These are phyloP conservation scores for Brachypodium distachyon DNA, from an alignment of 202 grass and related monocot genomes.

Conservation along the genomic window DNA sequence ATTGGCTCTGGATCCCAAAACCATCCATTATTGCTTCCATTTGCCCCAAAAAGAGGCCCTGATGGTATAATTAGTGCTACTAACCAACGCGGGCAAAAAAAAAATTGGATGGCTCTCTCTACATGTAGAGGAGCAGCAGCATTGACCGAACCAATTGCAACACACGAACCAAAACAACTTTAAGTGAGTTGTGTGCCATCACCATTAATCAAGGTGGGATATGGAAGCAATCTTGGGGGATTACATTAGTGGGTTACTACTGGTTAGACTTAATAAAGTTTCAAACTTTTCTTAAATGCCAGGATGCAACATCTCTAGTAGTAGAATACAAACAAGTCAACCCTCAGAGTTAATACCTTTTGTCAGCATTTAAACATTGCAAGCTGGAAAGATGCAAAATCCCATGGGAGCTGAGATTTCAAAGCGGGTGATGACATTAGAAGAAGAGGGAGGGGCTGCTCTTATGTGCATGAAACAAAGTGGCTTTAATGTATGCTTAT, in stretches of 20 bases:
- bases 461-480: conserved; percentile 75
- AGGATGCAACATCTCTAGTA: conserved; percentile 28
- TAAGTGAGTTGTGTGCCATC: conserved; percentile 55
- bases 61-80: conserved; percentile 35
- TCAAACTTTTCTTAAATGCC: conserved; percentile 16
- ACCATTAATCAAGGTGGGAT: conserved; percentile 41
- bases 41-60: conserved; percentile 34
- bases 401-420: conserved; percentile 31
- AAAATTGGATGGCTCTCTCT: conserved; percentile 12
- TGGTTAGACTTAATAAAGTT: conserved; percentile 23
- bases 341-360: conserved; percentile 47
- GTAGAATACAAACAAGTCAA: conserved; percentile 60
- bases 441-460: conserved; percentile 5
- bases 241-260: conserved; percentile 20
- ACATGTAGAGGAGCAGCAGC: conserved; percentile 27
- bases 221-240: conserved; percentile 41
- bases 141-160: conserved; percentile 43
- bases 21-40: conserved; percentile 49
- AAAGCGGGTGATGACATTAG: conserved; percentile 30
- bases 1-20: conserved; percentile 69
- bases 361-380: conserved; percentile 56
- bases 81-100: neutral
- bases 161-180: conserved; percentile 57
- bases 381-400: conserved; percentile 42
- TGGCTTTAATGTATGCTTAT: conserved; percentile 61